Evolutionary conservation across 164 flowering plant genomes (phyloP), one percentile per base, ranked within the genome.

Genomic region (Berberis vulgaris): DNA sequence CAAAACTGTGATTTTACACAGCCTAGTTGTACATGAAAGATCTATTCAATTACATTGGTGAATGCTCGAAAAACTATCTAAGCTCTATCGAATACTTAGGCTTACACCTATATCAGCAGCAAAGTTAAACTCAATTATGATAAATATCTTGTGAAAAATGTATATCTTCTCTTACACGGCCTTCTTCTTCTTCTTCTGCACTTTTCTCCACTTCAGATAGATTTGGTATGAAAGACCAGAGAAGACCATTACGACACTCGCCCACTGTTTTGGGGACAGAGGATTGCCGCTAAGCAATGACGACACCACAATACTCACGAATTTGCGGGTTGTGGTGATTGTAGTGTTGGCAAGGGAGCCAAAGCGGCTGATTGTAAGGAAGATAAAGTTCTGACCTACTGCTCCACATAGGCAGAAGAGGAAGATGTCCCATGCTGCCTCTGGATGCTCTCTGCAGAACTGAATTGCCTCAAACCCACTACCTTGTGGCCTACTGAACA

Each of bases 381-480:
- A 95, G 71, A 95, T 95, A 84, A 95, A 95, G 69, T 95, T 95
- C 73, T 95, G 99, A 47, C 99, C 99, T 6, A 95, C 91, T 10
- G 97, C 97, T 5, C 99, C 99, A 71, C 99, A 91, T 1, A 91
- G 79, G 65, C 99, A 95, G 72, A 74, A 95, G 68, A 87, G 72
- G 43, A 95, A 68, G 69, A 95, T 91, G 78, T 95, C 99, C 97
- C 96, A 89, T 42, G 94, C 96, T 53, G 89, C 99, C 68, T 95
- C 99, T 3, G 99, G 99, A 66, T 95, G 86, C 74, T 81, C 79
- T 80, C 70, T 81, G 83, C 99, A 95, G 79, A 95, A 95, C 50
- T 78, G 80, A 45, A 87, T 66, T 42, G 97, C 95, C 70, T 84
- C 86, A 59, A 69, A 91, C 11, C 99, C 99, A 12, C 72, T 84